Evolutionary conservation across 2,329 filamentous ascomycete species (phyloP).

Genomic region (Juglanconis oblonga): DNA sequence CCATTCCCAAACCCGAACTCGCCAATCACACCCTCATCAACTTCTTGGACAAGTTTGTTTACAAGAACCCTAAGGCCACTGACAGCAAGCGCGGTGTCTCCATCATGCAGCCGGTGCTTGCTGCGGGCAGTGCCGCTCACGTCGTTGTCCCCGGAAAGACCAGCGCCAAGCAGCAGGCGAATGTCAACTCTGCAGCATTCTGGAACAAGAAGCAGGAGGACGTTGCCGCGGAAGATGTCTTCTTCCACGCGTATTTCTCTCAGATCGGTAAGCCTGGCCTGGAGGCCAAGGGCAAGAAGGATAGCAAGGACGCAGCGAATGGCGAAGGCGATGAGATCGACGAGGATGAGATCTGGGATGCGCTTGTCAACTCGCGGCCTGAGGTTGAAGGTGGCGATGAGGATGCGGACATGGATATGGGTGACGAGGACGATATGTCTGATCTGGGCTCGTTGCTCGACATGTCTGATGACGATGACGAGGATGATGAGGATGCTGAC

Average conservation of each 20-base stretch:
- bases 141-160: conserved; percentile 54
- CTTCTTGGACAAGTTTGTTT: conserved; percentile 98
- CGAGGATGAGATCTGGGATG: conserved; percentile 88
- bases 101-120: conserved; percentile 89
- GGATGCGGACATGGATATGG: conserved; percentile 44
- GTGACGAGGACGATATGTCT: conserved; percentile 42
- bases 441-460: conserved; percentile 30
- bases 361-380: conserved; percentile 75
- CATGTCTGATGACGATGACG: conserved; percentile 37
- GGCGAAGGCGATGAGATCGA: conserved; percentile 55
- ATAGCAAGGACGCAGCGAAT: conserved; percentile 39
- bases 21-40: conserved; percentile 87
- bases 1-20: conserved; percentile 85
- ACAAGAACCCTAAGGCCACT: conserved; percentile 81
- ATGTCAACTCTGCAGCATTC: conserved; percentile 83
- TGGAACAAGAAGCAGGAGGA: conserved; percentile 89
- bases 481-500: conserved; percentile 42
- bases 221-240: conserved; percentile 86
- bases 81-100: conserved; percentile 71
- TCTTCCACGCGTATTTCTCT: conserved; percentile 97
- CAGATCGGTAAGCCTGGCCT: conserved; percentile 63
- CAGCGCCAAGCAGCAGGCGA: conserved; percentile 31
- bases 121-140: conserved; percentile 50
- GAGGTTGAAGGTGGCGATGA: conserved; percentile 65
- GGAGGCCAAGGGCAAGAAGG: conserved; percentile 37